Evolutionary conservation across 805 yeast genomes (phyloP).

Genomic region (Priceomyces fermenticarens): DNA sequence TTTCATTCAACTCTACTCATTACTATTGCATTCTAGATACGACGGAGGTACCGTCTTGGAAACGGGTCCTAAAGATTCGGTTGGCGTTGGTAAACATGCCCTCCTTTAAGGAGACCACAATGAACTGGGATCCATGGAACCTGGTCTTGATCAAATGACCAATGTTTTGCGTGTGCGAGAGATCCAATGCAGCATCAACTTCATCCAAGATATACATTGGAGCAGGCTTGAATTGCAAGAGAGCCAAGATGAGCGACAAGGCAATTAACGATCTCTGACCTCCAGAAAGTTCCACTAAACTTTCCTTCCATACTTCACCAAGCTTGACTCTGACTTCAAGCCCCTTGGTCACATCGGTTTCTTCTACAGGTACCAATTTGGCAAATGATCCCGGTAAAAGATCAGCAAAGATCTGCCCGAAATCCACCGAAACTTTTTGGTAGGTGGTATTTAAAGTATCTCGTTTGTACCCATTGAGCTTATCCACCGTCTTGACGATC

Average conservation of each 20-base stretch:
- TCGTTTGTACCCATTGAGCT: conserved; percentile 80
- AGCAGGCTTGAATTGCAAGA: conserved; percentile 93
- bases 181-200: conserved; percentile 97
- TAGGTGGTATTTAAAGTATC: conserved; percentile 82
- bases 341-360: conserved; percentile 84
- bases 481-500: conserved; percentile 81
- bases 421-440: conserved; percentile 81
- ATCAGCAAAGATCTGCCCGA: conserved; percentile 87
- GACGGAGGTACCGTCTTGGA: conserved; percentile 95
- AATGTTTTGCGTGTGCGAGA: conserved; percentile 95
- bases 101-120: conserved; percentile 93
- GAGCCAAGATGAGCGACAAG: conserved; percentile 83
- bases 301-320: conserved; percentile 94
- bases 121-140: conserved; percentile 93
- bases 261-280: conserved; percentile 97
- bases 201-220: conserved; percentile 98
- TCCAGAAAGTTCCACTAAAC: conserved; percentile 91
- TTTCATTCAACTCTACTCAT: too few species aligned
- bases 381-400: conserved; percentile 88
- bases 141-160: conserved; percentile 95
- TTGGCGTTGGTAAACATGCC: conserved; percentile 99
- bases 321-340: conserved; percentile 84
- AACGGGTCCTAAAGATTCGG: conserved; percentile 86
- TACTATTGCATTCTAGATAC: conserved; percentile 72
- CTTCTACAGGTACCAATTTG: conserved; percentile 76